phyloP scores from a whole-genome alignment of 805 yeast species.

The Kazachstania kunashirensis region DNA sequence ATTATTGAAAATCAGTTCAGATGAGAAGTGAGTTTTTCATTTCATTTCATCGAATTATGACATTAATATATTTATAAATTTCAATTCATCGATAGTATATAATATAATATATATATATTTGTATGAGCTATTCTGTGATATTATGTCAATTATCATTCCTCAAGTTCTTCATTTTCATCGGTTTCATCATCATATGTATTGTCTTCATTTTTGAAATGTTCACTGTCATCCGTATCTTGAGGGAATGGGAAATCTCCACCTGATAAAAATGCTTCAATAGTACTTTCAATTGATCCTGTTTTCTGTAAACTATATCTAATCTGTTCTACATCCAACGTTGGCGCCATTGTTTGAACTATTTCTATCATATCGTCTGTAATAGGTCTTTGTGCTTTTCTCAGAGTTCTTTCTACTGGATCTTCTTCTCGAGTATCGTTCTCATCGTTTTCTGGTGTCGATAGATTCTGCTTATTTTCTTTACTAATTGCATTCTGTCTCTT shows the following conservation, averaged over 20 bases:
- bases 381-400: conserved; percentile 30
- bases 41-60: too few species aligned
- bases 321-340: conserved; percentile 56
- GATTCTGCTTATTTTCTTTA: conserved; percentile 37
- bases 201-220: not conserved
- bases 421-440: conserved; percentile 1
- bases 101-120: too few species aligned
- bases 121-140: too few species aligned
- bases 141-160: too few species aligned
- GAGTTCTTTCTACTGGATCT: conserved; percentile 2
- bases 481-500: conserved; percentile 46
- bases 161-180: not conserved
- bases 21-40: too few species aligned
- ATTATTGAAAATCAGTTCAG: conserved; percentile 6
- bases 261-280: conserved; percentile 59
- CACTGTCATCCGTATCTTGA: conserved; percentile 22
- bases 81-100: too few species aligned
- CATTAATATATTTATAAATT: too few species aligned
- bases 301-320: conserved; percentile 63
- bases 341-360: conserved; percentile 76
- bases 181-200: too few species aligned
- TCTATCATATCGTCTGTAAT: conserved; percentile 72
- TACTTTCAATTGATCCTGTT: conserved; percentile 72
- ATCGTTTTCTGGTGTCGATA: conserved; percentile 4
- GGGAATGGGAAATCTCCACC: conserved; percentile 54